phyloP scores from a whole-genome alignment of 1,139 yeast genomes.

The Blastobotrys aristatus region DNA sequence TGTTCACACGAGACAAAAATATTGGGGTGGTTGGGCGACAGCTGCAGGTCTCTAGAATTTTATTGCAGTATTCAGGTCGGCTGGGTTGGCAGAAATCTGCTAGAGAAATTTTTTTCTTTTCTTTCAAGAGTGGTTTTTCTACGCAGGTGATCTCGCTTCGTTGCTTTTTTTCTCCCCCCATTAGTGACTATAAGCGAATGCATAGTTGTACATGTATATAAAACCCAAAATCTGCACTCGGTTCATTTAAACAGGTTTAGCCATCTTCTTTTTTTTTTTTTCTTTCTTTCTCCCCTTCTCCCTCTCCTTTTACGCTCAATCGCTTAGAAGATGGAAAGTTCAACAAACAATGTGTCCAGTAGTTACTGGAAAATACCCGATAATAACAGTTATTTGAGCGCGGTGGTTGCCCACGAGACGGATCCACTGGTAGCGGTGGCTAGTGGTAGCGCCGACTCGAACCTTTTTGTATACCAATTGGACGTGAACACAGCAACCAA shows the following conservation, averaged over 20 bases:
- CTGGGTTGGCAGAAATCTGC: too few species aligned
- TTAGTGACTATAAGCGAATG: not conserved
- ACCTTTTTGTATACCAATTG: slow-evolving; percentile 61
- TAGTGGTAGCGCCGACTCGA: slow-evolving; percentile 50
- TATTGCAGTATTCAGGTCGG: too few species aligned
- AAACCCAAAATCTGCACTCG: not conserved
- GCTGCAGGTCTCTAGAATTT: too few species aligned
- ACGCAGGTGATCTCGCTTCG: too few species aligned
- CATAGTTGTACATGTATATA: not conserved
- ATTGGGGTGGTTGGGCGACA: not conserved
- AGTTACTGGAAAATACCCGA: slow-evolving; percentile 70
- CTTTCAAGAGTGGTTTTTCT: not conserved
- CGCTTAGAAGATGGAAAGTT: not conserved
- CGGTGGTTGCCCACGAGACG: slow-evolving; percentile 45
- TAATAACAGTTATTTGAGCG: slow-evolving; percentile 49
- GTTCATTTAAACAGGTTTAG: not conserved
- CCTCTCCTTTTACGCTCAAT: not conserved
- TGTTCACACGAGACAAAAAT: too few species aligned
- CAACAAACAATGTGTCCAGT: slow-evolving; percentile 5
- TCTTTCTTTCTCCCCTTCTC: not conserved
- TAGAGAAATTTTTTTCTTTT: too few species aligned
- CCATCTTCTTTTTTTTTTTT: not conserved
- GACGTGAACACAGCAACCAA: slow-evolving; percentile 27
- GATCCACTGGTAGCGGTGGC: slow-evolving; percentile 57
- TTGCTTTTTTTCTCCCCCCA: not conserved